Conservation (phyloP, 495 filamentous ascomycete genomes). For the Podospora tetraspora region DNA sequence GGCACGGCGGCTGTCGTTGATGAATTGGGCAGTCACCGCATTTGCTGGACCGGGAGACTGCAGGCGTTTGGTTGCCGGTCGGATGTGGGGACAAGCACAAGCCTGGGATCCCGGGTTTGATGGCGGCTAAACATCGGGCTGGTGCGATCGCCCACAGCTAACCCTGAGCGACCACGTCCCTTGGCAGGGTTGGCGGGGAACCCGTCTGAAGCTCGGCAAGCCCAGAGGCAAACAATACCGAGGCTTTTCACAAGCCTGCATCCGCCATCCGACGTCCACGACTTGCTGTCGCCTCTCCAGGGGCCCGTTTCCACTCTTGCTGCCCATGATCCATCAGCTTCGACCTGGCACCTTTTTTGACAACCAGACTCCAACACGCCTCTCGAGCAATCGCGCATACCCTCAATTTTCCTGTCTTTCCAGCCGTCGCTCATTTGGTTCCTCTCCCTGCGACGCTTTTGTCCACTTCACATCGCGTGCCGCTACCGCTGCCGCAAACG, state of each 20-base stretch:
- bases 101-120: not conserved
- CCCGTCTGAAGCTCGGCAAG: not conserved
- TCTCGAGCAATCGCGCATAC: not conserved
- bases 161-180: not conserved
- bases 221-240: constrained; percentile 6
- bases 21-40: not conserved
- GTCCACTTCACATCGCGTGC: not conserved
- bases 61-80: not conserved
- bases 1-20: not conserved
- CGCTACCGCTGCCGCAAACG: not conserved
- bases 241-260: constrained; percentile 8
- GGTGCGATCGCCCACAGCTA: not conserved
- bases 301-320: not conserved
- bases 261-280: not conserved
- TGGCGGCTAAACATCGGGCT: not conserved
- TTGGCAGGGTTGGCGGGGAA: not conserved
- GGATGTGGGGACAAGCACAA: not conserved
- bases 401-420: not conserved
- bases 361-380: not conserved
- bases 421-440: not conserved
- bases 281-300: constrained; percentile 3
- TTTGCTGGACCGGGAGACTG: not conserved
- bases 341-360: not conserved
- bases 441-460: not conserved
- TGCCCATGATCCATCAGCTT: not conserved